Conservation (phyloP, 768 basidiomycete species). For the Leccinum ochraceum region DNA sequence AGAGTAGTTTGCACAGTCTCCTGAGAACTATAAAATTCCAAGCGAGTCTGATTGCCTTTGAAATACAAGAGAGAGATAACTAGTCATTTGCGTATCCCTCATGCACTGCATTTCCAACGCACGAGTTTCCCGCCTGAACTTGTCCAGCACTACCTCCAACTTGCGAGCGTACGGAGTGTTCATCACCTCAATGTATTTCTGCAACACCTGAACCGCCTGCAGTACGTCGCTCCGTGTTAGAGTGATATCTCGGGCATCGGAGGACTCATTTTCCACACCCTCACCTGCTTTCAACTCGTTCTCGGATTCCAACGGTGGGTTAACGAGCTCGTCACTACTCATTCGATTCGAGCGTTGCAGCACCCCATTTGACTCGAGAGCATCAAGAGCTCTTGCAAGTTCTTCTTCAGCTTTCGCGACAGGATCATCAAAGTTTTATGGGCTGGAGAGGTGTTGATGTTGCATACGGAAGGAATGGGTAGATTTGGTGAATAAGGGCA, state of each 20-base stretch:
- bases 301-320: not conserved
- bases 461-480: not conserved
- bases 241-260: not conserved
- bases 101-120: not conserved
- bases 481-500: not conserved
- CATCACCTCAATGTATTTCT: not conserved
- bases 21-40: too few relatives aligned
- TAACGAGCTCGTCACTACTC: not conserved
- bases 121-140: too few relatives aligned
- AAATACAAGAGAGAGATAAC: too few relatives aligned
- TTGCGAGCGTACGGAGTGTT: not conserved
- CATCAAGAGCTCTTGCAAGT: not conserved
- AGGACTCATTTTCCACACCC: too few relatives aligned
- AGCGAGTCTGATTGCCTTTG: too few relatives aligned
- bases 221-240: not conserved
- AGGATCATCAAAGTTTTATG: not conserved
- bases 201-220: not conserved
- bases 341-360: not conserved
- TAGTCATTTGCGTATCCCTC: not conserved
- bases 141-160: not conserved
- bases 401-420: not conserved
- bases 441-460: not conserved
- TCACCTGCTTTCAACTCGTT: not conserved
- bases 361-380: not conserved
- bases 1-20: too few relatives aligned